These are phyloP conservation scores for Eimeria maxima DNA, from an alignment of 169 alveolate species.

Conservation along the genomic window DNA sequence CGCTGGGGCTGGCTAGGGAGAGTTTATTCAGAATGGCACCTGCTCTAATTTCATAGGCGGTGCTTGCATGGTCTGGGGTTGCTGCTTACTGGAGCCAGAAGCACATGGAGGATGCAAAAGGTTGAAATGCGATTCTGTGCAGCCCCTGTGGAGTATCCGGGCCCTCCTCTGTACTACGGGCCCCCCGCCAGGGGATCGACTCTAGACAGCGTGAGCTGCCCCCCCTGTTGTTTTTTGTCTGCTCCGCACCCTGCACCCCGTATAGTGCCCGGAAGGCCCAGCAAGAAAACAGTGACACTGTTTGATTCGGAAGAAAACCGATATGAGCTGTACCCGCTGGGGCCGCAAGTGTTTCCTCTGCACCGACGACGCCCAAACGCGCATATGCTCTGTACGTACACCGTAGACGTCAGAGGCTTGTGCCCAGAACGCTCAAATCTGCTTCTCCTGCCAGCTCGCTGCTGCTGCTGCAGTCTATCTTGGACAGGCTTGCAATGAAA, in stretches of 20 bases:
- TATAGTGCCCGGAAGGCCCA: not conserved
- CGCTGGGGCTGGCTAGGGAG: no score
- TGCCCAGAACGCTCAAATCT: no score
- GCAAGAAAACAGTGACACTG: slow-evolving; percentile 1
- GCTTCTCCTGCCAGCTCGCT: no score
- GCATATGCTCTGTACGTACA: not conserved
- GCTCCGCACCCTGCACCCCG: slow-evolving; percentile 28
- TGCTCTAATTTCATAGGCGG: no score
- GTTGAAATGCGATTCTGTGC: not conserved
- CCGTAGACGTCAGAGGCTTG: not conserved
- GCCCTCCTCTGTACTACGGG: slow-evolving; percentile 30
- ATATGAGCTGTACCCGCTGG: slow-evolving; percentile 37
- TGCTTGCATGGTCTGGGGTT: no score
- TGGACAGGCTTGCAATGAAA: no score
- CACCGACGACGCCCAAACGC: slow-evolving; percentile 39
- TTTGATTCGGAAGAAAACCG: slow-evolving; percentile 52
- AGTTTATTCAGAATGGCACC: no score
- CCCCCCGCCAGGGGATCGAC: not conserved
- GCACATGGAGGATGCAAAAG: no score
- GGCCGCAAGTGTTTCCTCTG: slow-evolving; percentile 24
- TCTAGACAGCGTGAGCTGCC: not conserved
- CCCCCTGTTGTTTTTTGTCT: slow-evolving; percentile 34
- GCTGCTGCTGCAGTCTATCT: no score
- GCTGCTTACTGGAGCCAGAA: no score
- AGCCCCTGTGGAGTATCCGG: slow-evolving; percentile 61